Conservation (phyloP, 2,329 filamentous ascomycete species). For the Calonectria pseudoreteaudii region DNA sequence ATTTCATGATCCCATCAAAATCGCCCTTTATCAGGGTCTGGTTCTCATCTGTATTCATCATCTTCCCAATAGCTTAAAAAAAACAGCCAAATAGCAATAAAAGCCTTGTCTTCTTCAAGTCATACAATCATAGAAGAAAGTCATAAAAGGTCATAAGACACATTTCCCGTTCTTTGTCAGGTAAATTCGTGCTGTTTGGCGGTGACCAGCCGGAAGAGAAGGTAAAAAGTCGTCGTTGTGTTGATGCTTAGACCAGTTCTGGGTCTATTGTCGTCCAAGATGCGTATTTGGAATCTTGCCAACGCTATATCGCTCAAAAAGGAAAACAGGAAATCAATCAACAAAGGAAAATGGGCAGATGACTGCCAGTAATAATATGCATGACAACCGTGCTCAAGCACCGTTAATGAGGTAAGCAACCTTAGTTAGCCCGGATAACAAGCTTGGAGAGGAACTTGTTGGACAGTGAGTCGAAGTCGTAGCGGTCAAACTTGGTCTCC, state of each 20-base stretch:
- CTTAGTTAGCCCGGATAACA: slow-evolving; percentile 91
- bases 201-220: slow-evolving; percentile 50
- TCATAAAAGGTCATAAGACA: slow-evolving; percentile 51
- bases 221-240: slow-evolving; percentile 42
- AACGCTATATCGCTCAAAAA: slow-evolving; percentile 59
- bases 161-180: slow-evolving; percentile 46
- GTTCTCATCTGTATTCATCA: slow-evolving; percentile 40
- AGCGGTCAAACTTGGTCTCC: slow-evolving; percentile 86
- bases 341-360: slow-evolving; percentile 44
- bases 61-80: slow-evolving; percentile 39
- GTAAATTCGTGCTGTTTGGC: slow-evolving; percentile 47
- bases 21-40: slow-evolving; percentile 37
- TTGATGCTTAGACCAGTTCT: slow-evolving; percentile 40
- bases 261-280: slow-evolving; percentile 47
- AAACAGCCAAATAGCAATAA: slow-evolving; percentile 43
- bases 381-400: slow-evolving; percentile 36
- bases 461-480: slow-evolving; percentile 93
- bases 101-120: slow-evolving; percentile 53
- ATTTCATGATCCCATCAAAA: slow-evolving; percentile 46
- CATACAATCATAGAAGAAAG: slow-evolving; percentile 55
- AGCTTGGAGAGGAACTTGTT: slow-evolving; percentile 98
- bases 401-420: slow-evolving; percentile 14
- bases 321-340: slow-evolving; percentile 28
- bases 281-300: slow-evolving; percentile 49
- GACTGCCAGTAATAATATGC: slow-evolving; percentile 23